Base-by-base conservation (phyloP, 2,329 filamentous ascomycete species). In the Arthrinium puccinioides region DNA sequence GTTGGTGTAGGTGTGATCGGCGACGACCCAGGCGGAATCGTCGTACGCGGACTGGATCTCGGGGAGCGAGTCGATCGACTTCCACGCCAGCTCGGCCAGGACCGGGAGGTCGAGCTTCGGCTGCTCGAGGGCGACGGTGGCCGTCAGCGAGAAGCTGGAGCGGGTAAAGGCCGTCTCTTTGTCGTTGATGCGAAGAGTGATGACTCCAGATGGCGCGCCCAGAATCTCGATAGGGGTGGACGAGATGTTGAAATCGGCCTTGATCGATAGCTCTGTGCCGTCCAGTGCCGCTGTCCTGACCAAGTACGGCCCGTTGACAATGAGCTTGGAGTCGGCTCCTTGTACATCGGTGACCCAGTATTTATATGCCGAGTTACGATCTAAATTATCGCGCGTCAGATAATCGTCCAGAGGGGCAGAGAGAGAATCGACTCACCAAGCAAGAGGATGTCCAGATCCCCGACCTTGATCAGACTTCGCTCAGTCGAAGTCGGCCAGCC, bases 181-280 rank as follows among this genome's bases (percentile, higher is more conserved):
- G 33, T 69, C 71, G 48, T 84, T 84, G 60, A 82, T 78, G 13
- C 67, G 69, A n/a, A 84, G 57, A n/a, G 62, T 65, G 14, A 71
- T 69, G 1, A 74, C 61, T 2, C 27, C 34, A 0, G 59, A 51
- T 0, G 76, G 70, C 0, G 73, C 77, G 2, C 82, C 79, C 16
- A 88, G 72, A 16, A 90, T 66, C 44, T 87, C 82, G 13, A 92
- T 58, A 0, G 71, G 50, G 0, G 80, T 79, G n/a, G n/a, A n/a
- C 0, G 84, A 86, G 0, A 68, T 59, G 48, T 89, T 89, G 45
- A 89, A 70, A 50, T 92, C 86, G 5, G 80, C 85, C 5, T 72
- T 73, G 4, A 90, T 56, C 10, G 72, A 65, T 2, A 90, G 64
- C 2, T 70, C 67, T n/a, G 61, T 62, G 3, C 68, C 73, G 4